Evolutionary conservation across 2,329 filamentous ascomycete genomes (phyloP), one percentile per base, ranked within the genome.

Genomic region (Ascochyta rabiei): DNA sequence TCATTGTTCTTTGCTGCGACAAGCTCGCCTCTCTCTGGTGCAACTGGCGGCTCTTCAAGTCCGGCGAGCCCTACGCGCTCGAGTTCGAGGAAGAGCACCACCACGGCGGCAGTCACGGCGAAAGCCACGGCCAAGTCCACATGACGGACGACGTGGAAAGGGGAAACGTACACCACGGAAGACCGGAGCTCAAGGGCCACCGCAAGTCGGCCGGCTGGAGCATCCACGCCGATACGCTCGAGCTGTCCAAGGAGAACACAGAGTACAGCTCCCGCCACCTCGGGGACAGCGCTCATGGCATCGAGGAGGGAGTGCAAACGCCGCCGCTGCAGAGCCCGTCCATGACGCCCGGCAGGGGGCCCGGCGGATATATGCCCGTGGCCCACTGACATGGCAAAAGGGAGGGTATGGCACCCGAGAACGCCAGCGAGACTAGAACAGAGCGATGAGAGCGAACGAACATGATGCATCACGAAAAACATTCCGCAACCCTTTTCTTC

Each of bases 1-100:
- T 76, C 59, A 28, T 70, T 16, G 49, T 73, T 10, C 57, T 71
- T 0, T 47, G 64, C 31, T 61, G 61, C 59, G 72, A 75, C 60
- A 72, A 70, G 42, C 26, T 72, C 18, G 67, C 63, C 49, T 62
- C 69, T 2, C 35, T 66, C 7, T 68, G 66, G 49, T 70, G 63
- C 39, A 75, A 75, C 42, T 63, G 58, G 56, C 62, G 61, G 4
- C 58, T 74, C 12, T 58, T 63, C 30, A 67, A 66, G 54, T 70
- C 66, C 47, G 70, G 71, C 5, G 35, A 72, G 30, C 64, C 67
- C 4, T 74, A 70, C 30, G 71, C 63, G 0, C 56, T 67, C 5
- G 71, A 75, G 30, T 49, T 57, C 12, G 62, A 66, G 1, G 67
- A 69, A 7, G 61, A 73, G 28, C 67, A 71, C 38, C 62, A 68